Conservation (phyloP, 495 filamentous ascomycete genomes). For the Penicillium coprophilum region DNA sequence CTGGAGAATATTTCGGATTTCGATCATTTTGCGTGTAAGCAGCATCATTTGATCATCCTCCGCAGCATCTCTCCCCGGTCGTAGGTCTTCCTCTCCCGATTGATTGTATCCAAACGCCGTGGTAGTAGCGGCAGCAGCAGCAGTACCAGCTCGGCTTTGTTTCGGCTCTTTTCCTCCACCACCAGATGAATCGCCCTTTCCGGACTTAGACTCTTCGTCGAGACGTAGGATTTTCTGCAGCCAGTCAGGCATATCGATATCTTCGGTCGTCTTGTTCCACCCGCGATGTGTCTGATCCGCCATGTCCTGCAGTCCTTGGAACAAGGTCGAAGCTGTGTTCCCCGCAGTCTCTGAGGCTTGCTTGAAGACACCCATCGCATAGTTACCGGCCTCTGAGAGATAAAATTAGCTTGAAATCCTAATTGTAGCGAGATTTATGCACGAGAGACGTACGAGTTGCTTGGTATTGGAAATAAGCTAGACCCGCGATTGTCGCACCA, state of each 20-base stretch:
- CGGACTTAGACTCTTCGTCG: conserved; percentile 49
- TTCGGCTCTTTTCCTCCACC: conserved; percentile 58
- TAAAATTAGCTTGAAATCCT: conserved; percentile 25
- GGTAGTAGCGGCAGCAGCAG: conserved; percentile 58
- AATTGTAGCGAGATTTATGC: conserved; percentile 1
- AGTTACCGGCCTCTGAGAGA: conserved; percentile 77
- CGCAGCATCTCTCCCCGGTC: conserved; percentile 62
- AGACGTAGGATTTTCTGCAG: conserved; percentile 68
- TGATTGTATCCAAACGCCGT: conserved; percentile 77
- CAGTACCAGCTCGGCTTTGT: conserved; percentile 58
- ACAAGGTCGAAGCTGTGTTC: conserved; percentile 61
- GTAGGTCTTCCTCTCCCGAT: conserved; percentile 66
- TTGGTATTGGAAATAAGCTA: conserved; percentile 95
- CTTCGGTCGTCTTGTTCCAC: conserved; percentile 80
- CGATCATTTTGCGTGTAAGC: conserved; percentile 98
- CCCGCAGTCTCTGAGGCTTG: conserved; percentile 67
- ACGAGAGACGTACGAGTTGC: conserved; percentile 68
- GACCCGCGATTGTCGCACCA: conserved; percentile 77
- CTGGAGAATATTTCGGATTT: conserved; percentile 89
- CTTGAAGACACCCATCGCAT: conserved; percentile 76
- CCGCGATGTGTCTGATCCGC: conserved; percentile 75
- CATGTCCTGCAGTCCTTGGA: conserved; percentile 67
- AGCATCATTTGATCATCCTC: conserved; percentile 99
- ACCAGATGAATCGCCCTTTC: conserved; percentile 36
- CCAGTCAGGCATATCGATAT: conserved; percentile 81